Percentiles rank a stretch among this genome's conserved stretches.
phyloP scores from a whole-genome alignment of 2,329 filamentous ascomycete species.

The Blumeriella jaapii region DNA sequence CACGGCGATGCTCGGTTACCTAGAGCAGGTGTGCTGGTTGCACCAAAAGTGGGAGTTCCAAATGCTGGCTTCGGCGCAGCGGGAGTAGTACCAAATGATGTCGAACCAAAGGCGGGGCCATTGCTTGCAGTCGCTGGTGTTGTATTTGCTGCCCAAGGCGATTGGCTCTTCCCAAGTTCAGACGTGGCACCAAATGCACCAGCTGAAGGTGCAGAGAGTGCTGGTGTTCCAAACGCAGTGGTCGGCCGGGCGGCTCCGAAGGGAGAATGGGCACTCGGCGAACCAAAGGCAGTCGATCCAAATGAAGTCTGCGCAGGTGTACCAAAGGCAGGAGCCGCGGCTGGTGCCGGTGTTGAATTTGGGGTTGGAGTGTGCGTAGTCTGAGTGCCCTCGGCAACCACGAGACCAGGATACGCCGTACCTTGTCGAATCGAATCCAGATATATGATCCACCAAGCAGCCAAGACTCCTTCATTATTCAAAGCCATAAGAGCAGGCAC shows the following conservation, averaged over 20 bases:
- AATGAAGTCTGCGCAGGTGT: neutral
- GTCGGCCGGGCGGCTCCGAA: slow-evolving; percentile 24
- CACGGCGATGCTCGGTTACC: slow-evolving; percentile 40
- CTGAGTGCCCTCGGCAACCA: slow-evolving; percentile 28
- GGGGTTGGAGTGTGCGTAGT: slow-evolving; percentile 10
- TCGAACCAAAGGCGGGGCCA: slow-evolving; percentile 27
- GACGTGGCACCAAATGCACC: slow-evolving; percentile 27
- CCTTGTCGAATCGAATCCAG: slow-evolving; percentile 70
- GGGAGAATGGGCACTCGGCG: slow-evolving; percentile 24
- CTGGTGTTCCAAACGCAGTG: slow-evolving; percentile 26
- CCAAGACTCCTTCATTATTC: slow-evolving; percentile 79
- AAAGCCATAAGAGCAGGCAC: slow-evolving; percentile 75
- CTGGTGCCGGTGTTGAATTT: slow-evolving; percentile 12
- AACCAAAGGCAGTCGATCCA: slow-evolving; percentile 25
- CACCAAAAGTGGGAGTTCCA: slow-evolving; percentile 33
- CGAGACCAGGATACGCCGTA: slow-evolving; percentile 61
- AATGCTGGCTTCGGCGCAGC: slow-evolving; percentile 33
- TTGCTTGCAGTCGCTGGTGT: slow-evolving; percentile 27
- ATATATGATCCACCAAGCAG: slow-evolving; percentile 87
- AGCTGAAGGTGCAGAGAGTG: slow-evolving; percentile 30
- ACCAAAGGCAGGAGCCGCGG: slow-evolving; percentile 25
- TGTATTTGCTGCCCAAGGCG: slow-evolving; percentile 36
- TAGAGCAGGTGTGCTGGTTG: slow-evolving; percentile 29
- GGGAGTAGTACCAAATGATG: slow-evolving; percentile 35
- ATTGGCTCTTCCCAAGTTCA: slow-evolving; percentile 39